Conservation (phyloP, 139 green algal species). For the Pycnococcus provasolii region DNA sequence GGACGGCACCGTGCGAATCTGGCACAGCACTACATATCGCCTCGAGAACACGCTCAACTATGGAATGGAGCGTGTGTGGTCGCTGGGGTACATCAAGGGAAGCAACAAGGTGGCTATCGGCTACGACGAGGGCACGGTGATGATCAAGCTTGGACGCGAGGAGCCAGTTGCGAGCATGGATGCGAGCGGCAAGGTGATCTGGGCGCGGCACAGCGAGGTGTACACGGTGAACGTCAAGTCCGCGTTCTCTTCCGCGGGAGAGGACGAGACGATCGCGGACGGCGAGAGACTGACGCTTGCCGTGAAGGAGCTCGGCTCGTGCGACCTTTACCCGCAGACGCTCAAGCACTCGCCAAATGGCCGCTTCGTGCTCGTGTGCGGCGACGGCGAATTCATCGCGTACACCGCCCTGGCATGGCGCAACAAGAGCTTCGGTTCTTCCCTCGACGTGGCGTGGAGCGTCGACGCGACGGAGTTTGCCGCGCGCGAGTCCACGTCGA, state of each 20-base stretch:
- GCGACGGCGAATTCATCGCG: constrained; percentile 97
- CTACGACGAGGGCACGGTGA: constrained; percentile 87
- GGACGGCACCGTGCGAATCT: constrained; percentile 91
- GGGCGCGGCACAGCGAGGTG: constrained; percentile 81
- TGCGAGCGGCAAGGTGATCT: constrained; percentile 86
- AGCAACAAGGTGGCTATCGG: constrained; percentile 72
- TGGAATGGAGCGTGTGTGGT: constrained; percentile 92
- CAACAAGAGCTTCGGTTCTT: constrained; percentile 89
- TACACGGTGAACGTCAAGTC: constrained; percentile 51
- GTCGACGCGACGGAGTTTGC: constrained; percentile 79
- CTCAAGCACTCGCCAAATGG: constrained; percentile 88
- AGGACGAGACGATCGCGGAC: constrained; percentile 42
- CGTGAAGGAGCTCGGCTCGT: constrained; percentile 90
- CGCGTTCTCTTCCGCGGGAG: background rate
- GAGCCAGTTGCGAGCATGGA: constrained; percentile 98
- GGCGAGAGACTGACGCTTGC: constrained; percentile 90
- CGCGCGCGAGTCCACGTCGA: constrained; percentile 51
- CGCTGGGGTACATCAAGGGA: constrained; percentile 69
- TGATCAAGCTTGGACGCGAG: constrained; percentile 88
- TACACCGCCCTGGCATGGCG: constrained; percentile 98
- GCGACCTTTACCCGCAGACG: constrained; percentile 84
- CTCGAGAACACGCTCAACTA: constrained; percentile 92
- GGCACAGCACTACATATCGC: constrained; percentile 95
- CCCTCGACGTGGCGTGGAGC: constrained; percentile 88
- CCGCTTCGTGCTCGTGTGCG: constrained; percentile 91